Conservation (phyloP, 2,329 filamentous ascomycete species). For the Elsinoe australis region DNA sequence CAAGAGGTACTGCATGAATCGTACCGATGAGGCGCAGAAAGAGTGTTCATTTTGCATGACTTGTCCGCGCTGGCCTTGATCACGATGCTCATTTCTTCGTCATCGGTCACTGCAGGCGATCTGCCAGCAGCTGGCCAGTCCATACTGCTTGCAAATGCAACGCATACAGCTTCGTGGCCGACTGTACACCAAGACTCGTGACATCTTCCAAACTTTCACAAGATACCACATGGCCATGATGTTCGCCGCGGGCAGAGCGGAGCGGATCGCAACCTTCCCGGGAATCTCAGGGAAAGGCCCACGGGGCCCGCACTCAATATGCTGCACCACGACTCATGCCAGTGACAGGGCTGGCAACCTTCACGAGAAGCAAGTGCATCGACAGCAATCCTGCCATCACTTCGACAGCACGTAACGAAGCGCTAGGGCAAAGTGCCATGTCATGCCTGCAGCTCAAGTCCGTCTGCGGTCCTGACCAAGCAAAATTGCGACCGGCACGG, state of each 20-base stretch:
- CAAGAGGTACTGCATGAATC: slow-evolving; percentile 6
- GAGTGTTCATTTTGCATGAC: slow-evolving; percentile 5
- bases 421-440: too few relatives aligned
- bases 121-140: neutral
- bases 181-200: too few relatives aligned
- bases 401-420: too few relatives aligned
- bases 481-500: too few relatives aligned
- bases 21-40: slow-evolving; percentile 3
- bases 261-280: slow-evolving; percentile 12
- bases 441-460: too few relatives aligned
- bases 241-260: slow-evolving; percentile 1
- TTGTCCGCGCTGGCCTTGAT: neutral
- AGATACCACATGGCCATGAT: slow-evolving; percentile 3
- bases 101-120: neutral
- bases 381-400: too few relatives aligned
- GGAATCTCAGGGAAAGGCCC: neutral
- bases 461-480: too few relatives aligned
- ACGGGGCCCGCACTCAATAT: neutral
- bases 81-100: neutral
- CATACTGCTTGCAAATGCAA: too few relatives aligned
- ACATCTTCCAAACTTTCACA: neutral
- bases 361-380: too few relatives aligned
- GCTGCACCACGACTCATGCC: neutral
- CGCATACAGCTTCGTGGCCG: too few relatives aligned
- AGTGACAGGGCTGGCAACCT: neutral